Evolutionary conservation across 352 stramenopile species (phyloP).

Genomic region (Peronosclerospora sorghi): DNA sequence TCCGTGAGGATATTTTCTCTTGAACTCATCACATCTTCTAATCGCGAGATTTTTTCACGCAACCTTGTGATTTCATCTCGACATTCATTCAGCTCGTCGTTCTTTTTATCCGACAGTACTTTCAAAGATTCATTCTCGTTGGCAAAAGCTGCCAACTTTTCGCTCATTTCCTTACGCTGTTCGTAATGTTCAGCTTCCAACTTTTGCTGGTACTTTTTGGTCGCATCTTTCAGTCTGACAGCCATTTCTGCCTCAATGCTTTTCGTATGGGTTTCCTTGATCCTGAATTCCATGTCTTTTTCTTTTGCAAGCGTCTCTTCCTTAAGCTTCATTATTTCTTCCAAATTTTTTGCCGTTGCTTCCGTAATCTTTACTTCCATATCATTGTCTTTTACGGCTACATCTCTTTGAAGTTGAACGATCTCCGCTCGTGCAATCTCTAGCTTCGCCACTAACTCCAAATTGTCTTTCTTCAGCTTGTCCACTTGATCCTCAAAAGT

Average conservation of each 20-base stretch:
- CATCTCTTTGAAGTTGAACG: slow-evolving; percentile 16
- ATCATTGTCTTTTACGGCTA: slow-evolving; percentile 11
- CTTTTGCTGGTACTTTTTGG: slow-evolving; percentile 22
- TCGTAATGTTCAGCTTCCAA: slow-evolving; percentile 26
- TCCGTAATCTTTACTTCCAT: slow-evolving; percentile 10
- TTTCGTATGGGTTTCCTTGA: slow-evolving; percentile 14
- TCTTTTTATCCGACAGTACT: slow-evolving; percentile 6
- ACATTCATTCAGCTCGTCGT: slow-evolving; percentile 13
- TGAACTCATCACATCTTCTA: slow-evolving; percentile 3
- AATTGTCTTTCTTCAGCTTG: slow-evolving; percentile 16
- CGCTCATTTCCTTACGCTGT: slow-evolving; percentile 22
- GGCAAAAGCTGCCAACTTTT: slow-evolving; percentile 21
- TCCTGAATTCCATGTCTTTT: slow-evolving; percentile 7
- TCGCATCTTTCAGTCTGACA: slow-evolving; percentile 18
- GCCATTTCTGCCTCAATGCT: slow-evolving; percentile 8
- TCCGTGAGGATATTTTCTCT: slow-evolving; percentile 10
- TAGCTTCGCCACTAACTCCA: slow-evolving; percentile 17
- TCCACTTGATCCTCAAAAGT: slow-evolving; percentile 7
- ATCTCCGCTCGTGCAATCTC: slow-evolving; percentile 11
- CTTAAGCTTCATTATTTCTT: slow-evolving; percentile 6
- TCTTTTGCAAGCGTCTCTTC: slow-evolving; percentile 13
- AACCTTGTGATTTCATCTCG: slow-evolving; percentile 16
- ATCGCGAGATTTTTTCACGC: slow-evolving; percentile 7
- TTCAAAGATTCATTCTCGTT: slow-evolving; percentile 22
- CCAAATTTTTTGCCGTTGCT: background rate